phyloP scores from a whole-genome alignment of 176 grass and related monocot genomes.

The Aegilops bicornis region DNA sequence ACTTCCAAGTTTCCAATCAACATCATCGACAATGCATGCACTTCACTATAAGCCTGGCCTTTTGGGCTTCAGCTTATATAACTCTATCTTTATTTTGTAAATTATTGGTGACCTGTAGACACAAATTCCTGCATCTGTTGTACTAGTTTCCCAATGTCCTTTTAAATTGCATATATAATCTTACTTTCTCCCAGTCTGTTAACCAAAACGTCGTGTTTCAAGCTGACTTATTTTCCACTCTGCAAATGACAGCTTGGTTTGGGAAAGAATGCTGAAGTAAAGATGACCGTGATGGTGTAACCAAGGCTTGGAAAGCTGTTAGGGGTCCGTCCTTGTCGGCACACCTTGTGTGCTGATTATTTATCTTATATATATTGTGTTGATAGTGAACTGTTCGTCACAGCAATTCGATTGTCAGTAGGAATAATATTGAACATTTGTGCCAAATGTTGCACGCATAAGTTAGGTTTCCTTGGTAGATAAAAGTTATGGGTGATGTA shows the following conservation, averaged over 20 bases:
- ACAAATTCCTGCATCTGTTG: neutral
- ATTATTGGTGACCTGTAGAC: neutral
- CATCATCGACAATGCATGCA: neutral
- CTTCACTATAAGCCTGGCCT: neutral
- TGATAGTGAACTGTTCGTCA: neutral
- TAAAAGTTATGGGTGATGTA: neutral
- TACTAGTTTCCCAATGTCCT: neutral
- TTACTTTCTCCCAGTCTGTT: neutral
- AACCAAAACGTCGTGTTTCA: neutral
- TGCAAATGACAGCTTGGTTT: slow-evolving; percentile 28
- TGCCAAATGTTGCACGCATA: neutral
- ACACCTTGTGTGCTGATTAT: slow-evolving; percentile 32
- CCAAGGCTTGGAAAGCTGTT: slow-evolving; percentile 45
- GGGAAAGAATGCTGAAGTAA: slow-evolving; percentile 11
- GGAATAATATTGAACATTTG: neutral
- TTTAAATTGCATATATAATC: neutral
- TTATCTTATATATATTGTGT: neutral
- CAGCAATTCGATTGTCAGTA: neutral
- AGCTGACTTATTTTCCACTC: neutral
- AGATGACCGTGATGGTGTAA: neutral
- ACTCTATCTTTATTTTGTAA: neutral
- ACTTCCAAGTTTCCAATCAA: neutral
- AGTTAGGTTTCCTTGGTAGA: neutral
- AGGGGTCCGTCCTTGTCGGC: slow-evolving; percentile 32
- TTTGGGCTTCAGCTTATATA: neutral